A percentile compares a stretch with the other conserved stretches of the same genome.
Conservation (phyloP, 2,329 filamentous ascomycete genomes). For the Stromatinia cepivora region DNA sequence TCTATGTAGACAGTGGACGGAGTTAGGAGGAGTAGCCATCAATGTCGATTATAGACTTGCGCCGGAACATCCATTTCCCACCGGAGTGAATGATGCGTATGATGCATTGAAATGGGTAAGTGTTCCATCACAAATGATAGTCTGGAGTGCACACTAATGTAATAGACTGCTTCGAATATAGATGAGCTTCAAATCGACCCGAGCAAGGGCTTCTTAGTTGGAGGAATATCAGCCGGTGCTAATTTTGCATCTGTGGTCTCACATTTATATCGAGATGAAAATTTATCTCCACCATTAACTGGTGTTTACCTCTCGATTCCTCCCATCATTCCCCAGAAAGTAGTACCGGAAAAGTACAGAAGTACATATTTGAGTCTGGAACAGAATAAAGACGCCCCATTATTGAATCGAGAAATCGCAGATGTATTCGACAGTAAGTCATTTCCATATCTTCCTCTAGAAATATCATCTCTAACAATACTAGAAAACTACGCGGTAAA, state of each 20-base stretch:
- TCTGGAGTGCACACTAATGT: neutral
- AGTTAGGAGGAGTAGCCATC: slow-evolving; percentile 45
- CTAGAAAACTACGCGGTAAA: slow-evolving; percentile 2
- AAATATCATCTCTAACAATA: neutral
- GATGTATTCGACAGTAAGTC: slow-evolving; percentile 35
- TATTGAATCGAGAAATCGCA: slow-evolving; percentile 39
- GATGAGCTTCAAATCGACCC: slow-evolving; percentile 44
- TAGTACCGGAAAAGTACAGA: slow-evolving; percentile 43
- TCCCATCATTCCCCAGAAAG: neutral
- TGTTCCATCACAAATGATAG: neutral
- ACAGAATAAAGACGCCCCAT: slow-evolving; percentile 45
- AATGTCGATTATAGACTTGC: slow-evolving; percentile 49
- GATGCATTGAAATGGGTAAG: slow-evolving; percentile 49
- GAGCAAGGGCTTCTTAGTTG: slow-evolving; percentile 49
- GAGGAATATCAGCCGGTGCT: slow-evolving; percentile 50
- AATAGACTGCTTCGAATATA: slow-evolving; percentile 14
- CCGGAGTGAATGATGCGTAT: slow-evolving; percentile 47
- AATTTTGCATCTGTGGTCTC: slow-evolving; percentile 44
- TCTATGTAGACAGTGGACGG: slow-evolving; percentile 40
- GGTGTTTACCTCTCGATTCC: slow-evolving; percentile 50
- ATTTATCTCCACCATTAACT: slow-evolving; percentile 47
- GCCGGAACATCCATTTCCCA: slow-evolving; percentile 50
- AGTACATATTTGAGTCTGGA: slow-evolving; percentile 44
- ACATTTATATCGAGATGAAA: slow-evolving; percentile 46
- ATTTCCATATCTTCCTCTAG: neutral